phyloP scores from a whole-genome alignment of 108 stramenopile genomes.

The Mayamaea pseudoterrestris region DNA sequence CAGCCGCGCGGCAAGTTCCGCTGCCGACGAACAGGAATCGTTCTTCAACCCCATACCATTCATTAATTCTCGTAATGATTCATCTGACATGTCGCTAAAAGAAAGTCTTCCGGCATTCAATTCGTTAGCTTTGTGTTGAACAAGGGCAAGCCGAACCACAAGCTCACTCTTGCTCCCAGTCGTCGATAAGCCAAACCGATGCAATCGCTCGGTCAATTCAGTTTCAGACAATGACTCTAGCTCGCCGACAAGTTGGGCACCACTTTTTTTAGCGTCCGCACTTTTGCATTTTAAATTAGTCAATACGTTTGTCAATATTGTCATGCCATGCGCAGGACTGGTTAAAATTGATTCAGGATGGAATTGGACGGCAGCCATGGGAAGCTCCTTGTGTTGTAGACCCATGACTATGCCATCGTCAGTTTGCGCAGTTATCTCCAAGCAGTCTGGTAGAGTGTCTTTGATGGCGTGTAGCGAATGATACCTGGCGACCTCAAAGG shows the following conservation, averaged over 20 bases:
- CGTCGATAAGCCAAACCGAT: conserved; percentile 12
- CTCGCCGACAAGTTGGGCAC: conserved; percentile 27
- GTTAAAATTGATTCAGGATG: conserved; percentile 97
- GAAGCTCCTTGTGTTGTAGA: conserved; percentile 85
- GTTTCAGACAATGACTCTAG: conserved; percentile 18
- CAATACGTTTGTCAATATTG: conserved; percentile 81
- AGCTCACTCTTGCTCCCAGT: conserved; percentile 45
- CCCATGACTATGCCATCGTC: conserved; percentile 95
- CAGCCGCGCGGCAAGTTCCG: no score
- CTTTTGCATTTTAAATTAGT: conserved; percentile 25
- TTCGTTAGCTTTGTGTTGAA: conserved; percentile 30
- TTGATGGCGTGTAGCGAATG: conserved; percentile 88
- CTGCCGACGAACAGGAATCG: no score
- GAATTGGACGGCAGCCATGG: conserved; percentile 97
- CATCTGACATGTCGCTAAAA: conserved; percentile 14
- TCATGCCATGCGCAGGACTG: conserved; percentile 79
- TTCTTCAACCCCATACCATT: conserved; percentile 12
- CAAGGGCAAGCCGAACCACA: conserved; percentile 30
- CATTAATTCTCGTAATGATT: conserved; percentile 28
- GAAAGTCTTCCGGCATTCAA: conserved; percentile 20
- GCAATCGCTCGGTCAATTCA: conserved; percentile 17
- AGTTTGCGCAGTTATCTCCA: conserved; percentile 83
- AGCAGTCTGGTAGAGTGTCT: conserved; percentile 66
- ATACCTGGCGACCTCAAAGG: conserved; percentile 92
- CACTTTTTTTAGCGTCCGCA: conserved; percentile 12